Evolutionary conservation across 768 basidiomycete species (phyloP).

Genomic region (Macrolepiota dolichaula): DNA sequence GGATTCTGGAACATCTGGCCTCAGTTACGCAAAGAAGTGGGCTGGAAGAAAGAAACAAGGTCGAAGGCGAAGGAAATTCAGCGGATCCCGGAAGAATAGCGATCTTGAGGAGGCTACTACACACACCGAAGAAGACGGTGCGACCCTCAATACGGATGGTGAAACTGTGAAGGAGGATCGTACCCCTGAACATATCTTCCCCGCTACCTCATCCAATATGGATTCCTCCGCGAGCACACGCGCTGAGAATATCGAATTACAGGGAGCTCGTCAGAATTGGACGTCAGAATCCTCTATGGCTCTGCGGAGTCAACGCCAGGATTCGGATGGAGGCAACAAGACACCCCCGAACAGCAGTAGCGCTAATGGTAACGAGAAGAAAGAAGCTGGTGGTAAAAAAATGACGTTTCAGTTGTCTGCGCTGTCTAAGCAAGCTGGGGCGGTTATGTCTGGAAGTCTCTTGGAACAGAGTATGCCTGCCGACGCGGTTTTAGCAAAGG

Average conservation of each 20-base stretch:
- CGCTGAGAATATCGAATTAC: neutral
- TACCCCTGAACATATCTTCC: conserved; percentile 18
- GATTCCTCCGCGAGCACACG: neutral
- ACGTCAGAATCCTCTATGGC: neutral
- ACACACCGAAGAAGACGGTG: neutral
- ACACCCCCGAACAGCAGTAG: neutral
- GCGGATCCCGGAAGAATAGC: neutral
- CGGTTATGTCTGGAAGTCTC: conserved; percentile 42
- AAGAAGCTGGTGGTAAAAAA: conserved; percentile 22
- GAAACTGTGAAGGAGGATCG: conserved; percentile 21
- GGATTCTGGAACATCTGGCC: conserved; percentile 12
- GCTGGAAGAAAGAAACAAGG: conserved; percentile 12
- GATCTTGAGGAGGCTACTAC: neutral
- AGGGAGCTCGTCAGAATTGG: neutral
- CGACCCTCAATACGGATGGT: conserved; percentile 21
- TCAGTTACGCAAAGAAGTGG: conserved; percentile 6
- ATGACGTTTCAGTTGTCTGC: conserved; percentile 32
- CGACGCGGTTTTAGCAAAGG: conserved; percentile 77
- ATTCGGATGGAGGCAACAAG: neutral
- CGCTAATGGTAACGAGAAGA: neutral
- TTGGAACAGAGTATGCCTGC: conserved; percentile 86
- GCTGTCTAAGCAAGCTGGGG: conserved; percentile 36
- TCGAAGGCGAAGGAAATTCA: conserved; percentile 13
- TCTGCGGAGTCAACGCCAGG: neutral
- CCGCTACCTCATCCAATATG: neutral